Conservation (phyloP, 192 early-diverging fungal genomes). For the Mortierella hygrophila region DNA sequence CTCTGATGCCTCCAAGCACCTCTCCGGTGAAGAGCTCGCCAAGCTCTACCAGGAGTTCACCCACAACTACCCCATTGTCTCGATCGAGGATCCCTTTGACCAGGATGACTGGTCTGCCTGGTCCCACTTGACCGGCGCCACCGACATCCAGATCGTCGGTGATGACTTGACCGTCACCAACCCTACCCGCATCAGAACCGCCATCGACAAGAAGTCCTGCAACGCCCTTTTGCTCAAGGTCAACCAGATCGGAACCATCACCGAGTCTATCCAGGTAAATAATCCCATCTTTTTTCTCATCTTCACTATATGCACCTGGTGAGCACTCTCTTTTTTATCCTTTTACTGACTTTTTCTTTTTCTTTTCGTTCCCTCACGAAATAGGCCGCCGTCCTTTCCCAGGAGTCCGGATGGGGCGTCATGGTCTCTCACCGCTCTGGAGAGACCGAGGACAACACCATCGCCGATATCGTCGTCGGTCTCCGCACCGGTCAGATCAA, state of each 20-base stretch:
- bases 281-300: not conserved
- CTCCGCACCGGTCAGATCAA: constrained; percentile 97
- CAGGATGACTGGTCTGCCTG: constrained; percentile 98
- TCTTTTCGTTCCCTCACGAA: not conserved
- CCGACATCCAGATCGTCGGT: constrained; percentile 92
- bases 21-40: constrained; percentile 84
- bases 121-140: constrained; percentile 75
- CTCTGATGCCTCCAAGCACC: constrained; percentile 79
- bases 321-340: not conserved
- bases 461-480: constrained; percentile 97
- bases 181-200: constrained; percentile 90
- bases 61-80: constrained; percentile 90
- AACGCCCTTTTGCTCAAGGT: constrained; percentile 97
- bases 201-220: constrained; percentile 94
- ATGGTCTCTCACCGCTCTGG: constrained; percentile 99
- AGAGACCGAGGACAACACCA: constrained; percentile 96
- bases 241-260: constrained; percentile 98
- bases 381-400: constrained; percentile 80
- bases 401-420: constrained; percentile 95
- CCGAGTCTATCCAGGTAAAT: constrained; percentile 85
- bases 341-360: not conserved
- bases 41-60: constrained; percentile 88
- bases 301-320: not conserved
- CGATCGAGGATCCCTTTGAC: constrained; percentile 99
- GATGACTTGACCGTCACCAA: constrained; percentile 99